Evolutionary conservation across 805 yeast genomes (phyloP).

Genomic region (Saturnispora diversa): DNA sequence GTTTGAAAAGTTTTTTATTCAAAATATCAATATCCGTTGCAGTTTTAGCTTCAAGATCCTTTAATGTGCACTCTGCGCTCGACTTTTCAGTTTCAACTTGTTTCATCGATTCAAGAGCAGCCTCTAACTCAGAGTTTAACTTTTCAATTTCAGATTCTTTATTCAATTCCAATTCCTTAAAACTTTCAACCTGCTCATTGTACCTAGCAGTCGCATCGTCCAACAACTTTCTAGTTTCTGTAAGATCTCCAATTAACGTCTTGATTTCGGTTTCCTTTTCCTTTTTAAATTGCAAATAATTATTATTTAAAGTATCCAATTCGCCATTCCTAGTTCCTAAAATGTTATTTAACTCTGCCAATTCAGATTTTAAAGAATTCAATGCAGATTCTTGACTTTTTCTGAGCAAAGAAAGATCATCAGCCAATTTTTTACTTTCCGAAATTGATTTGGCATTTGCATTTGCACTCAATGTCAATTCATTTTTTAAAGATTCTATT

Average conservation of each 20-base stretch:
- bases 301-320: too few relatives aligned
- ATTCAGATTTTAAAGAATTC: background rate
- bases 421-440: background rate
- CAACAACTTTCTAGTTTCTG: too few relatives aligned
- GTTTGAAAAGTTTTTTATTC: too few relatives aligned
- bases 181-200: background rate
- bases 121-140: too few relatives aligned
- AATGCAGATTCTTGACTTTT: background rate
- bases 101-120: background rate
- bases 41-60: background rate
- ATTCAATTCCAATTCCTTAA: background rate
- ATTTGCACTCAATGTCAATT: background rate
- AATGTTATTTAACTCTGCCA: too few relatives aligned
- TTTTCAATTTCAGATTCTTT: background rate
- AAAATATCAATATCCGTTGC: background rate
- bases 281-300: background rate
- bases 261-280: too few relatives aligned
- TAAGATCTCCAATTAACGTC: too few relatives aligned
- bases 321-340: too few relatives aligned
- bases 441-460: background rate
- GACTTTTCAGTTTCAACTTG: slow-evolving; percentile 1
- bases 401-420: background rate
- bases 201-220: background rate
- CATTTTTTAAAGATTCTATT: slow-evolving; percentile 1
- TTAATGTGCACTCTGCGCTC: background rate